Evolutionary conservation across 768 basidiomycete genomes (phyloP).

Genomic region (Coprinopsis sp.): DNA sequence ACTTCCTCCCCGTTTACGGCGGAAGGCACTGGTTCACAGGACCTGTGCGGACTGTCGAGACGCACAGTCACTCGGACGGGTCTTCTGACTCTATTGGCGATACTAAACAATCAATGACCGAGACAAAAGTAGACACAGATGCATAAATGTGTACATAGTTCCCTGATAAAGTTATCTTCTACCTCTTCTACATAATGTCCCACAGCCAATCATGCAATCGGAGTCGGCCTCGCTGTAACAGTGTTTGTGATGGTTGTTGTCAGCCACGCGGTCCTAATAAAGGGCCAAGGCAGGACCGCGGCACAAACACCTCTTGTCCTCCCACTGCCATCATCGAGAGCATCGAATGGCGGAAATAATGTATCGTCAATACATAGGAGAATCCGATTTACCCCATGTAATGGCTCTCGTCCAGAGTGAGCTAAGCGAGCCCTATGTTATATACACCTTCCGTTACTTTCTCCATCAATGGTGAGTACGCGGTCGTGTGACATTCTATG

Average conservation of each 20-base stretch:
- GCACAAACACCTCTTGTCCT: conserved; percentile 13
- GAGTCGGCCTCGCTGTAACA: too few relatives aligned
- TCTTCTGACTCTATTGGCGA: not conserved
- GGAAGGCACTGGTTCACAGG: conserved; percentile 75
- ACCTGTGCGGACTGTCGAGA: conserved; percentile 43
- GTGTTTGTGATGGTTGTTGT: too few relatives aligned
- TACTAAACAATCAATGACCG: not conserved
- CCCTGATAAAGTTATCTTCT: too few relatives aligned
- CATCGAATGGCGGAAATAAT: conserved; percentile 31
- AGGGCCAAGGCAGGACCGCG: too few relatives aligned
- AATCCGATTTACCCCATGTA: conserved; percentile 75
- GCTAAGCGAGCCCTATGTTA: conserved; percentile 92
- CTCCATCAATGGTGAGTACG: conserved; percentile 84
- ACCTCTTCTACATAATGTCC: too few relatives aligned
- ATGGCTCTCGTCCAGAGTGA: conserved; percentile 88
- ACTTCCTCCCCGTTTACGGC: conserved; percentile 69
- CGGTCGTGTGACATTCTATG: conserved; percentile 28
- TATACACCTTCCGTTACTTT: conserved; percentile 97
- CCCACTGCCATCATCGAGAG: conserved; percentile 10
- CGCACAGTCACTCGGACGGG: not conserved
- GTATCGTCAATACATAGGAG: conserved; percentile 74
- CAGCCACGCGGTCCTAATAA: too few relatives aligned
- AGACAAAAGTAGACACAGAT: too few relatives aligned
- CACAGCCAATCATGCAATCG: too few relatives aligned
- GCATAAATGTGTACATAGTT: too few relatives aligned